phyloP scores from a whole-genome alignment of 805 yeast genomes.

The Metschnikowia koreensis region DNA sequence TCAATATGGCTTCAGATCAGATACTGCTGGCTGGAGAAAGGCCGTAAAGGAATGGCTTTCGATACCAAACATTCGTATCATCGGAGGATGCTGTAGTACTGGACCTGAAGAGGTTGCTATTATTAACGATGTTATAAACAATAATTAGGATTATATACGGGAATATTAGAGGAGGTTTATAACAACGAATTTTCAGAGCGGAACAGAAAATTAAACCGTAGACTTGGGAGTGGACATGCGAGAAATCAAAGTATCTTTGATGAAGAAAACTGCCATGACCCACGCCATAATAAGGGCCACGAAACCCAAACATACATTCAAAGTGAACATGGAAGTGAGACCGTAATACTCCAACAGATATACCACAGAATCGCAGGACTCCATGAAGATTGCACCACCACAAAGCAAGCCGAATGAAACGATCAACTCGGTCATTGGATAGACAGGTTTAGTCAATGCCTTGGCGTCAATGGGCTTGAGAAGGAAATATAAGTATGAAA shows the following conservation, averaged over 20 bases:
- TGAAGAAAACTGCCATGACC: conserved; percentile 69
- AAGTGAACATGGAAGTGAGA: conserved; percentile 82
- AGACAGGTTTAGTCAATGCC: conserved; percentile 31
- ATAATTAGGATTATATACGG: not conserved
- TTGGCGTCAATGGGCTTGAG: conserved; percentile 34
- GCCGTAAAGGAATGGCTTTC: conserved; percentile 40
- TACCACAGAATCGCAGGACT: conserved; percentile 82
- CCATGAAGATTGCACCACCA: conserved; percentile 93
- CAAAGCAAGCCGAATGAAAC: conserved; percentile 74
- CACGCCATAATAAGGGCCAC: conserved; percentile 83
- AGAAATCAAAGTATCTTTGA: conserved; percentile 42
- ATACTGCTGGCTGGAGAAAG: conserved; percentile 34
- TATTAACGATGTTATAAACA: conserved; percentile 11
- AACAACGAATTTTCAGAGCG: not conserved
- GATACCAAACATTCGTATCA: conserved; percentile 40
- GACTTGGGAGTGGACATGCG: conserved; percentile 1
- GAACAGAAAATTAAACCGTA: not conserved
- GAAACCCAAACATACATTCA: conserved; percentile 80
- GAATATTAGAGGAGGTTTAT: conserved; percentile 2
- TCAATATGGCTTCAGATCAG: conserved; percentile 20
- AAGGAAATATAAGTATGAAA: conserved; percentile 55
- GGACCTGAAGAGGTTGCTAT: conserved; percentile 44
- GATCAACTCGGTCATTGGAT: conserved; percentile 85
- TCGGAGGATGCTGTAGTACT: conserved; percentile 80
- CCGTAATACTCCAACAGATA: conserved; percentile 81